Evolutionary conservation across 1,139 yeast genomes (phyloP).

Genomic region (Spencermartinsiella ligniputridi): DNA sequence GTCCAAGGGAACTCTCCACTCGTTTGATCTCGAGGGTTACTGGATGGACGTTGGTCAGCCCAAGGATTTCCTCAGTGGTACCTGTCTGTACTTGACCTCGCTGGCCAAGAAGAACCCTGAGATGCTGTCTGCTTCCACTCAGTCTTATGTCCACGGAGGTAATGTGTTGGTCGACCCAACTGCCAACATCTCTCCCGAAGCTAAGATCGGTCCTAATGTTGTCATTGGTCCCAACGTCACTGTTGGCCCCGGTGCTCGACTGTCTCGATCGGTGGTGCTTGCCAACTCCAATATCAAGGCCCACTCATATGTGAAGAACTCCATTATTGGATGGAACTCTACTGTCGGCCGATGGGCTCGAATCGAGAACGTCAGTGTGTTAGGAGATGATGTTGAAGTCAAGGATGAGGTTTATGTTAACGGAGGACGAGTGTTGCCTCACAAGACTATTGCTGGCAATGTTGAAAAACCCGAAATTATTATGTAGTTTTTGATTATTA

Average conservation of each 20-base stretch:
- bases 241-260: constrained; percentile 98
- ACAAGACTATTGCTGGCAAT: constrained; percentile 92
- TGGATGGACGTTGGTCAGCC: constrained; percentile 99
- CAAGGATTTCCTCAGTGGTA: constrained; percentile 97
- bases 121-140: constrained; percentile 56
- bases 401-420: constrained; percentile 98
- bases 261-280: constrained; percentile 90
- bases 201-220: constrained; percentile 98
- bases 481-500: constrained; percentile 66
- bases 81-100: constrained; percentile 86
- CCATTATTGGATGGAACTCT: constrained; percentile 99
- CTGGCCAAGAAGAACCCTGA: constrained; percentile 76
- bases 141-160: constrained; percentile 79
- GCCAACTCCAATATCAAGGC: constrained; percentile 90
- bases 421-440: constrained; percentile 99
- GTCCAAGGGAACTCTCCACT: constrained; percentile 81
- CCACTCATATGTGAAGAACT: constrained; percentile 96
- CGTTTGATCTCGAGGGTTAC: constrained; percentile 97
- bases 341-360: constrained; percentile 99
- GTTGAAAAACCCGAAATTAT: constrained; percentile 97
- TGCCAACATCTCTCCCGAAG: constrained; percentile 87
- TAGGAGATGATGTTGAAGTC: constrained; percentile 98
- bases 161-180: constrained; percentile 93
- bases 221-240: constrained; percentile 96
- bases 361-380: constrained; percentile 94